Conservation (phyloP, 176 grass and related monocot genomes). For the Zoysia japonica region DNA sequence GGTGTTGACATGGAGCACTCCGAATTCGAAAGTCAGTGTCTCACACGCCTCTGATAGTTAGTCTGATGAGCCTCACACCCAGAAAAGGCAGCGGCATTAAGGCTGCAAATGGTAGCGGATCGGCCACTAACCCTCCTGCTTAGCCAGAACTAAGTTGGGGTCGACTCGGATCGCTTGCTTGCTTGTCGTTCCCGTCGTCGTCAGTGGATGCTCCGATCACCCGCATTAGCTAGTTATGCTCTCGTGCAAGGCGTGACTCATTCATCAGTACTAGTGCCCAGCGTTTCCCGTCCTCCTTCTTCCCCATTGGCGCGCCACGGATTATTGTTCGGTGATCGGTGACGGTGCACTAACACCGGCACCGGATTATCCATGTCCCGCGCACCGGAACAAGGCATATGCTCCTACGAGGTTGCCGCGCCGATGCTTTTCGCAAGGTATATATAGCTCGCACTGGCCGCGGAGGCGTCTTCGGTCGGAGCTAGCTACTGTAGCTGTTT, state of each 20-base stretch:
- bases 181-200: neutral
- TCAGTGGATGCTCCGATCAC: conserved; percentile 55
- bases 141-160: conserved; percentile 33
- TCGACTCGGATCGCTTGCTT: conserved; percentile 45
- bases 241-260: conserved; percentile 5
- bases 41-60: neutral
- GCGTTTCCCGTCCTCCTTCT: conserved; percentile 36
- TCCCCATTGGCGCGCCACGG: conserved; percentile 43
- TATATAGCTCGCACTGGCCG: conserved; percentile 12
- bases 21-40: neutral
- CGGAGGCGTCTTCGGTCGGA: neutral
- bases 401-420: conserved; percentile 43
- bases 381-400: conserved; percentile 41
- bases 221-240: conserved; percentile 31
- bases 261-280: neutral
- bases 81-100: conserved; percentile 9
- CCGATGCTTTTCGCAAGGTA: conserved; percentile 33
- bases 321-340: conserved; percentile 1
- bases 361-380: conserved; percentile 44
- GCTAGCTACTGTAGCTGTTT: too few species aligned
- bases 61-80: neutral
- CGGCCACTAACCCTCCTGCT: conserved; percentile 34
- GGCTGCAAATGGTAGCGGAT: conserved; percentile 37
- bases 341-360: conserved; percentile 27
- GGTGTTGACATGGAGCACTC: conserved; percentile 44